Evolutionary conservation across 2,329 filamentous ascomycete species (phyloP).

Genomic region (Blumeriella jaapii): DNA sequence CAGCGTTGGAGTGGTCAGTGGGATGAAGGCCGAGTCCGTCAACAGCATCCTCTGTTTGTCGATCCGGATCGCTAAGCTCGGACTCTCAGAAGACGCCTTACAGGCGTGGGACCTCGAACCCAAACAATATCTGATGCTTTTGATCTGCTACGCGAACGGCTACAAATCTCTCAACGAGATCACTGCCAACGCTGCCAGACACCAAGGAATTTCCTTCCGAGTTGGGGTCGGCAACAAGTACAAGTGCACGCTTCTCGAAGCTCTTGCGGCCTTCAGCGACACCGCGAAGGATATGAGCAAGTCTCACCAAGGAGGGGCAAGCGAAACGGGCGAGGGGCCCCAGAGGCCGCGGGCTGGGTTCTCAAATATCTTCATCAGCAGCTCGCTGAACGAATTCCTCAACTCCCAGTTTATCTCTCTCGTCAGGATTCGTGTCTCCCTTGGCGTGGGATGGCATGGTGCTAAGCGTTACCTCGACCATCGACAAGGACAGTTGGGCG

Average conservation of each 20-base stretch:
- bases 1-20: slow-evolving; percentile 51
- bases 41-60: slow-evolving; percentile 52
- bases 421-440: slow-evolving; percentile 43
- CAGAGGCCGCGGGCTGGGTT: slow-evolving; percentile 28
- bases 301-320: not conserved
- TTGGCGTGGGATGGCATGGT: slow-evolving; percentile 51
- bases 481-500: slow-evolving; percentile 19
- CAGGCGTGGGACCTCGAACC: slow-evolving; percentile 63
- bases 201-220: slow-evolving; percentile 43
- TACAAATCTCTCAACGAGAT: slow-evolving; percentile 52
- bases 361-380: slow-evolving; percentile 56
- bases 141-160: slow-evolving; percentile 51
- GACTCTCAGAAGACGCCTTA: slow-evolving; percentile 61
- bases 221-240: slow-evolving; percentile 61
- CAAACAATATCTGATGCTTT: slow-evolving; percentile 59
- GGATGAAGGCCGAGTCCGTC: slow-evolving; percentile 31
- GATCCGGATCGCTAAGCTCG: slow-evolving; percentile 56
- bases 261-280: slow-evolving; percentile 28
- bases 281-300: slow-evolving; percentile 21
- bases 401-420: slow-evolving; percentile 52
- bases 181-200: slow-evolving; percentile 30
- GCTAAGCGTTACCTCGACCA: slow-evolving; percentile 35
- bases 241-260: slow-evolving; percentile 49
- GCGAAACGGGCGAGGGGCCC: not conserved
- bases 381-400: slow-evolving; percentile 57